Evolutionary conservation across 371 early-diverging fungal genomes (phyloP), one percentile per base, ranked within the genome.

Genomic region (Mortierella sp.): DNA sequence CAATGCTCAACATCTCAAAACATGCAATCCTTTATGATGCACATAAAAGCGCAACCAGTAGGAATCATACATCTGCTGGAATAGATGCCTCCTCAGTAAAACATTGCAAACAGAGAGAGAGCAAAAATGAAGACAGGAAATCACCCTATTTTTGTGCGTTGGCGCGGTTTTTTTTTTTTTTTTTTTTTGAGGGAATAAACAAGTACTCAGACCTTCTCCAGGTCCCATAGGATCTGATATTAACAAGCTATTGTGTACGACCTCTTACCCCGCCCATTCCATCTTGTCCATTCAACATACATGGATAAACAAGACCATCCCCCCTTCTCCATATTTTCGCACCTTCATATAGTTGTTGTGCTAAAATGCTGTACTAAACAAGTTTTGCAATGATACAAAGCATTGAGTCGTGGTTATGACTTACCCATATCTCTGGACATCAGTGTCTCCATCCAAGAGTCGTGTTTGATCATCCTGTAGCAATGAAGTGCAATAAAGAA

Each of bases 351-450:
- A 28, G 28, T 2, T 28, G 28, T 28, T n/a, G n/a, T n/a, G n/a
- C n/a, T n/a, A n/a, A 28, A 28, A 1, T 28, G 28, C 28, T 28
- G 28, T 28, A 28, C 64, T 19, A 43, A 47, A 21, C 19, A 43
- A 22, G 13, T 3, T 24, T 43, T 62, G 63, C 24, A 28, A 47
- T 62, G 59, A 59, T 59, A 59, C 59, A 59, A 59, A 59, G 15
- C 19, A 38, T 11, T 24, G 2, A 13, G 22, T 55, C 5, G 38
- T 22, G 9, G 16, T n/a, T 36, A 8, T 16, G 36, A 59, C 76
- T 57, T 70, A 76, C 76, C 70, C 63, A 66, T 76, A 70, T 57
- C 43, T 58, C 19, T 36, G 55, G 45, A 62, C 50, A 36, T 76
- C 67, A 21, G 11, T 62, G 36, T 9, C 53, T 24, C 53, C 63